Evolutionary conservation across 1,139 yeast genomes (phyloP).

Genomic region (Hansenula lynferdii): DNA sequence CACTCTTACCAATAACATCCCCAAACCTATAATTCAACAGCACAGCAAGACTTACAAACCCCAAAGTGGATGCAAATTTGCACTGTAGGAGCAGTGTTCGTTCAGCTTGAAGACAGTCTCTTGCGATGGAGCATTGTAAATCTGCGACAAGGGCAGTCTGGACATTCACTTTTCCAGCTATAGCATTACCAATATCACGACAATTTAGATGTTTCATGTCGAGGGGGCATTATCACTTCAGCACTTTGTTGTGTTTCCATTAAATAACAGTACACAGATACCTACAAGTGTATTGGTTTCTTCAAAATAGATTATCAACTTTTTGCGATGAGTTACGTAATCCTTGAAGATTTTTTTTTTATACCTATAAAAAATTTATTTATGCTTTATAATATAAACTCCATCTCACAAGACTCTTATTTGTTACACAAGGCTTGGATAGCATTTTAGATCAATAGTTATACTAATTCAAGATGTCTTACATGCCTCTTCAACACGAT

Average conservation of each 20-base stretch:
- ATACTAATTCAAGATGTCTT: slow-evolving; percentile 16
- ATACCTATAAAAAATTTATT: slow-evolving; percentile 4
- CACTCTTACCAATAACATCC: slow-evolving; percentile 20
- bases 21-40: slow-evolving; percentile 45
- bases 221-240: no score
- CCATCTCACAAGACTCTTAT: not conserved
- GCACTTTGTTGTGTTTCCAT: no score
- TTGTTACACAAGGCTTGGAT: not conserved
- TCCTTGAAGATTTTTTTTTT: slow-evolving; percentile 2
- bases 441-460: not conserved
- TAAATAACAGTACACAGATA: no score
- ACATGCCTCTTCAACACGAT: slow-evolving; percentile 20
- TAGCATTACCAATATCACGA: no score
- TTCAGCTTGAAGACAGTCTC: slow-evolving; percentile 60
- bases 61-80: slow-evolving; percentile 44
- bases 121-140: slow-evolving; percentile 48
- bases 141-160: slow-evolving; percentile 29
- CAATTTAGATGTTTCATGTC: no score
- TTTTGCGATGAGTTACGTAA: slow-evolving; percentile 4
- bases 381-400: not conserved
- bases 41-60: slow-evolving; percentile 48
- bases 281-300: no score
- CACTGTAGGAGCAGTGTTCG: slow-evolving; percentile 51
- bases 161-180: slow-evolving; percentile 1
- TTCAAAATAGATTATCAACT: no score